A percentile compares a stretch with the other conserved stretches of the same genome.
Evolutionary conservation across 108 stramenopile species (phyloP).

Genomic region (Cyclostephanos invisitatus): DNA sequence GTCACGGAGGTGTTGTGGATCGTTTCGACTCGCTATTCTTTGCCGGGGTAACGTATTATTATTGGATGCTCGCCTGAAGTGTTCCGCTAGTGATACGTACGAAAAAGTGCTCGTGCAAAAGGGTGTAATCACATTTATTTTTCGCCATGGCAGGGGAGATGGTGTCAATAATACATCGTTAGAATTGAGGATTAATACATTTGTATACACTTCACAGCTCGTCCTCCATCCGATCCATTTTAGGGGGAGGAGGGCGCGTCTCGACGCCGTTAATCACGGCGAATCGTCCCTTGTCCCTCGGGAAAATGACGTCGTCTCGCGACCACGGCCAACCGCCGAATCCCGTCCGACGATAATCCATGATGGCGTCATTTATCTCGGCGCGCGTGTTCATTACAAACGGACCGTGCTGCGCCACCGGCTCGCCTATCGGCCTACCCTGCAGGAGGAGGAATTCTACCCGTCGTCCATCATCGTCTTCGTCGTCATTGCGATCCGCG

Average conservation of each 20-base stretch:
- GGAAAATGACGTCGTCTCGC: constrained; percentile 69
- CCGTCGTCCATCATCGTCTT: constrained; percentile 27
- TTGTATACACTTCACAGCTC: background rate
- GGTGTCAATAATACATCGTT: too few relatives aligned
- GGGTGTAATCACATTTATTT: background rate
- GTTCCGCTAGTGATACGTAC: background rate
- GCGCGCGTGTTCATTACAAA: constrained; percentile 90
- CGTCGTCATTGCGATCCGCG: background rate
- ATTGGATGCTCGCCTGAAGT: constrained; percentile 22
- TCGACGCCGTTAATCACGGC: constrained; percentile 62
- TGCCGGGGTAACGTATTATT: constrained; percentile 67
- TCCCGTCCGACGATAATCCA: constrained; percentile 72
- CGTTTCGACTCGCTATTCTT: constrained; percentile 80
- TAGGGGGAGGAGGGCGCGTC: constrained; percentile 21
- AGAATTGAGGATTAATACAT: too few relatives aligned
- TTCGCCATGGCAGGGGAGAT: too few relatives aligned
- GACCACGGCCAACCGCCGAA: constrained; percentile 86
- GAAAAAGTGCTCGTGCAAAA: background rate
- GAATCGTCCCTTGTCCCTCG: constrained; percentile 61
- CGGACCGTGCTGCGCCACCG: constrained; percentile 84
- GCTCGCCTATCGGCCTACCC: constrained; percentile 77
- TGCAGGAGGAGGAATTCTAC: constrained; percentile 65
- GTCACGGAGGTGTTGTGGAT: constrained; percentile 87
- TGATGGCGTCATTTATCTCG: constrained; percentile 78
- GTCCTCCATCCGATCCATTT: background rate